phyloP scores from a whole-genome alignment of 345 rosid species.

The Noccaea caerulescens region DNA sequence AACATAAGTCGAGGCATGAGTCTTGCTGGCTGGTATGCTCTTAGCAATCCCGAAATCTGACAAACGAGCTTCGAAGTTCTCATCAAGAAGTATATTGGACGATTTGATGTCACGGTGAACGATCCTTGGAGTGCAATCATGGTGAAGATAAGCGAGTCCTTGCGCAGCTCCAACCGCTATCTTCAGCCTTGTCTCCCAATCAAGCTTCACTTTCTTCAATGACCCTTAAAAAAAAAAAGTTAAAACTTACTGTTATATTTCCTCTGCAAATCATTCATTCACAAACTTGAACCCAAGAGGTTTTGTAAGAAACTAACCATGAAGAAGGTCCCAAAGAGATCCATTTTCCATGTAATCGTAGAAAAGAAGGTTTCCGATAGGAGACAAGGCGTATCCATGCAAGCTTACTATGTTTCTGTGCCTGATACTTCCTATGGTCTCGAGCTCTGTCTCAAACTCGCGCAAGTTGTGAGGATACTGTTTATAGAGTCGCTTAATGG shows the following conservation, averaged over 20 bases:
- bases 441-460: constrained; percentile 94
- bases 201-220: constrained; percentile 80
- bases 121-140: constrained; percentile 87
- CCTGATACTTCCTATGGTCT: constrained; percentile 87
- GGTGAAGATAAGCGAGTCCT: constrained; percentile 97
- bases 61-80: constrained; percentile 80
- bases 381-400: constrained; percentile 84
- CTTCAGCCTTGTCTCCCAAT: constrained; percentile 89
- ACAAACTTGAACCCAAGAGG: neutral
- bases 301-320: constrained; percentile 49
- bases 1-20: constrained; percentile 85
- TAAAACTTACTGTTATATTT: neutral
- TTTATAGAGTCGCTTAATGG: constrained; percentile 83
- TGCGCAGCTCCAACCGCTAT: constrained; percentile 94
- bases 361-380: constrained; percentile 85
- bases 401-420: constrained; percentile 89
- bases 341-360: constrained; percentile 98
- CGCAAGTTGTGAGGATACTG: constrained; percentile 62
- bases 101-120: constrained; percentile 94
- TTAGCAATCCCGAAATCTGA: constrained; percentile 96
- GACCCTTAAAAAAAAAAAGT: constrained; percentile 54
- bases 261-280: neutral
- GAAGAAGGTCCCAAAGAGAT: constrained; percentile 95
- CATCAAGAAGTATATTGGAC: constrained; percentile 86
- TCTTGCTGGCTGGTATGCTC: constrained; percentile 66